A percentile compares a stretch with the other conserved stretches of the same genome.
Evolutionary conservation across 202 grass and related monocot species (phyloP).

Genomic region (Carex arenaria): DNA sequence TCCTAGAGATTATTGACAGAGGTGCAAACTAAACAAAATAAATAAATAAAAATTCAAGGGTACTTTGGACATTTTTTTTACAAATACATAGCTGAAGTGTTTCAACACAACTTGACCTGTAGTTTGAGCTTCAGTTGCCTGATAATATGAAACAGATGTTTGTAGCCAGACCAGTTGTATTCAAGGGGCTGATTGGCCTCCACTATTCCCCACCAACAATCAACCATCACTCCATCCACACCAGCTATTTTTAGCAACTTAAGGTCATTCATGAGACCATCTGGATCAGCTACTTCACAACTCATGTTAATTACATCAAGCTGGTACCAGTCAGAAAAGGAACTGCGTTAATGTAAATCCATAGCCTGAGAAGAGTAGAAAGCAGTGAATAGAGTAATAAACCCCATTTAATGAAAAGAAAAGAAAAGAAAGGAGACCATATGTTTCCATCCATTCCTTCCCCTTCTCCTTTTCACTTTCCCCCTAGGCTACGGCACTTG

Average conservation of each 20-base stretch:
- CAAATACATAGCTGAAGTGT: not conserved
- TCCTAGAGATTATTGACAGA: not conserved
- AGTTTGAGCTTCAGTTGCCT: slow-evolving; percentile 66
- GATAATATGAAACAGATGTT: slow-evolving; percentile 65
- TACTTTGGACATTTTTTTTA: not conserved
- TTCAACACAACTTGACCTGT: slow-evolving; percentile 41
- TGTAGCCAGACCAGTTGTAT: slow-evolving; percentile 82
- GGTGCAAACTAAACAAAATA: not conserved
- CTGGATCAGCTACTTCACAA: slow-evolving; percentile 53
- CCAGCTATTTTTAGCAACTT: slow-evolving; percentile 51
- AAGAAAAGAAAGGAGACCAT: not conserved
- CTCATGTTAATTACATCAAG: slow-evolving; percentile 47
- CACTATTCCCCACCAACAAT: slow-evolving; percentile 93
- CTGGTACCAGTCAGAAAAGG: slow-evolving; percentile 18
- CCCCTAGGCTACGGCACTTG: not conserved
- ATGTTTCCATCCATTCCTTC: not conserved
- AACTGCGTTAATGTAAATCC: not conserved
- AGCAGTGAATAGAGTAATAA: not conserved
- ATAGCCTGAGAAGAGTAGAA: not conserved
- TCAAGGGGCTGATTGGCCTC: slow-evolving; percentile 45
- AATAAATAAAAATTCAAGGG: not conserved
- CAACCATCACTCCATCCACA: slow-evolving; percentile 86
- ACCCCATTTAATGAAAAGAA: not conserved
- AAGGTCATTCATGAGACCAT: slow-evolving; percentile 50
- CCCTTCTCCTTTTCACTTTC: not conserved